A percentile compares a stretch with the other conserved stretches of the same genome.
phyloP scores from a whole-genome alignment of 2,329 filamentous ascomycete genomes.

The Cytospora chrysosperma region DNA sequence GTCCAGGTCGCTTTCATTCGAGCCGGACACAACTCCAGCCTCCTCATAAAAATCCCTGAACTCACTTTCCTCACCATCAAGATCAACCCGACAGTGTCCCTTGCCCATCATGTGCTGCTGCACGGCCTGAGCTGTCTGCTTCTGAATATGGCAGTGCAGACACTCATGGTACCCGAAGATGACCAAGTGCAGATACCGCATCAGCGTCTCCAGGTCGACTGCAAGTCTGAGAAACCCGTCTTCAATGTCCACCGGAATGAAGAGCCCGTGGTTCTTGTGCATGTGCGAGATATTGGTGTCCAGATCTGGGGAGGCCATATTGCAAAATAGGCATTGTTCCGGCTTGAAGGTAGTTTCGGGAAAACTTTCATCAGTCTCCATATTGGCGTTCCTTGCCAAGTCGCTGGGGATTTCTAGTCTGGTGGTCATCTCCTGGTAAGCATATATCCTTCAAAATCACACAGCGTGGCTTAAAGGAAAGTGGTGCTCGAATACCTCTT shows the following conservation, averaged over 20 bases:
- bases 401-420: not conserved
- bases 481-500: not conserved
- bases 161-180: slow-evolving; percentile 47
- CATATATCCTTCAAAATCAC: not conserved
- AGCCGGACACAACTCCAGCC: not conserved
- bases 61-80: slow-evolving; percentile 33
- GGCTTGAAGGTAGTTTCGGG: slow-evolving; percentile 26
- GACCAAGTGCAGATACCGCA: slow-evolving; percentile 46
- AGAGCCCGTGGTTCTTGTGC: slow-evolving; percentile 44
- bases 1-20: not conserved
- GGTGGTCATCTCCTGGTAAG: not conserved
- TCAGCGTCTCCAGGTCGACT: slow-evolving; percentile 44
- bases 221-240: slow-evolving; percentile 33
- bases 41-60: slow-evolving; percentile 38
- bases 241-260: slow-evolving; percentile 35
- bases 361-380: not conserved
- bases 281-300: slow-evolving; percentile 44
- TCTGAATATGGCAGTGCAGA: slow-evolving; percentile 44
- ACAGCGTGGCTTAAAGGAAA: not conserved
- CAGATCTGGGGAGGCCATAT: slow-evolving; percentile 28
- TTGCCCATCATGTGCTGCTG: slow-evolving; percentile 49
- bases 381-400: not conserved
- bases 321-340: slow-evolving; percentile 42
- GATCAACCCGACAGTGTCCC: slow-evolving; percentile 43
- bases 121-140: slow-evolving; percentile 40